Evolutionary conservation across 805 yeast genomes (phyloP), one percentile per base, ranked within the genome.

Genomic region (Sugiyamaella marilandica): DNA sequence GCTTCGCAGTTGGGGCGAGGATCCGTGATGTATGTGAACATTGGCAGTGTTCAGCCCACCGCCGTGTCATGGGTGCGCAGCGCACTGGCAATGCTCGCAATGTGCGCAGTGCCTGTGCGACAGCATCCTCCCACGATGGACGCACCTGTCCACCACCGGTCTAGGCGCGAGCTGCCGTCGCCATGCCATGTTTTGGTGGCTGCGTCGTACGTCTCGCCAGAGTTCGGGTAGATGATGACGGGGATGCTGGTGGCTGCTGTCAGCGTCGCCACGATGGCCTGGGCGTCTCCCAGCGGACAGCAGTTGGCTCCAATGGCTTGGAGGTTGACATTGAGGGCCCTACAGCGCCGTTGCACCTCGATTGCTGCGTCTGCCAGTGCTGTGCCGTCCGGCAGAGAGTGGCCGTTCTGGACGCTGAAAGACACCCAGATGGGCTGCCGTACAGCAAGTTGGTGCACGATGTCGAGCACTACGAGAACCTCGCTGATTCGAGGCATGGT

Each of bases 401-500:
- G 62, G 10, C 63, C 54, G 24, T 68, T 70, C 48, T 68, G 69
- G 18, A 79, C 68, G 48, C 83, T 78, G 41, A 80, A 59, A n/a
- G 77, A 66, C 19, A 78, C 55, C 66, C 75, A 81, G 56, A 74
- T 80, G 13, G 78, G 77, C 53, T 76, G 74, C 1, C 56, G 14
- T 11, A 71, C 49, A 19, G 59, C 62, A 19, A 64, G 67, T 3
- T 7, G 13, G 9, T 9, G 43, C 61, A 80, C 54, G 55, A 81
- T 56, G 21, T 72, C 64, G 9, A 78, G 56, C 9, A 85, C 62
- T 1, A 75, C 80, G 59, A 74, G 70, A 36, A 84, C 61, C 66
- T 87, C 96, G 37, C 62, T 62, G 16, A 78, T 63, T 47, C 74
- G 78, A 1, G 95, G 94, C 13, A 87, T 75, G 0, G 96, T 87